Evolutionary conservation across 495 filamentous ascomycete genomes (phyloP), one percentile per base, ranked within the genome.

Genomic region (Penicillium silybi): DNA sequence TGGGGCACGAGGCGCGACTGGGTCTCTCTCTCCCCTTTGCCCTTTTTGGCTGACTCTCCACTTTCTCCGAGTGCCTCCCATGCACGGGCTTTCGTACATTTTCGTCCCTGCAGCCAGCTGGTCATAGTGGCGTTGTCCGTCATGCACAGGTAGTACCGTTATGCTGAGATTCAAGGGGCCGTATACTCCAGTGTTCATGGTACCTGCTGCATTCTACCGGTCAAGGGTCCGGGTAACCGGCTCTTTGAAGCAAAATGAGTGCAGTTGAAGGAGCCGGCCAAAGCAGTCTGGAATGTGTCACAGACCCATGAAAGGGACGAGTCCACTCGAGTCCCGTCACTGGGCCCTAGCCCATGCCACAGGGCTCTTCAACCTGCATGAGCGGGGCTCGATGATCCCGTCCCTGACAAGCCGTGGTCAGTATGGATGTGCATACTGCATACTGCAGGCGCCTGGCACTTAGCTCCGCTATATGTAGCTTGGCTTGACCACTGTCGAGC

Each of bases 391-490:
- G 22, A 55, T n/a, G 49, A 41, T 35, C 49, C 49, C 23, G 46
- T 59, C 56, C 58, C 56, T 53, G 52, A 59, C 55, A 58, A 48
- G 50, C 52, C 55, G 38, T 46, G 38, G 50, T 32, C 37, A 58
- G 61, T 52, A 63, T 66, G 46, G 60, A 66, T 66, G 44, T 66
- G 55, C 63, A 63, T 64, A 58, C 62, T 66, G 55, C 63, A 63
- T 64, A 58, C 62, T 65, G 56, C 59, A 57, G 44, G 18, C 44
- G 50, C 56, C 53, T 59, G 39, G 55, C 50, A 55, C 48, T 57
- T 53, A 48, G 39, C 51, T 50, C 41, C 45, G 44, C 44, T 67
- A 63, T 65, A 61, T 65, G 54, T 61, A 60, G 50, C 50, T 46
- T 27, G 16, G 51, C 44, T 34, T 40, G 29, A 37, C 48, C 41